phyloP scores from a whole-genome alignment of 2,329 filamentous ascomycete genomes.

The Blastomyces gilchristii region DNA sequence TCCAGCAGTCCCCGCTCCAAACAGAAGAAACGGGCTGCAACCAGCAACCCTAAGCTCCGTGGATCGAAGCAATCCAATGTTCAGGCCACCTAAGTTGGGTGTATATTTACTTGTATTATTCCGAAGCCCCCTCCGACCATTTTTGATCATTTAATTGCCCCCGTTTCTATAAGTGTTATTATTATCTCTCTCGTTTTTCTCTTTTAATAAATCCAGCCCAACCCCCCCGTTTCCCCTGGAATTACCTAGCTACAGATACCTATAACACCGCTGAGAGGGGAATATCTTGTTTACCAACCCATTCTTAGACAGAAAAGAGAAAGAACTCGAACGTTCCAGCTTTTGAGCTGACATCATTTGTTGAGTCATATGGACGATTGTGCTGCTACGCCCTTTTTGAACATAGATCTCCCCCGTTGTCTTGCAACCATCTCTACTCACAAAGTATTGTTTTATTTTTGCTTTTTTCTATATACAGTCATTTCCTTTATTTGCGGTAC shows the following conservation, averaged over 20 bases:
- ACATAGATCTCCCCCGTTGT: background rate
- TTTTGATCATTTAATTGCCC: constrained; percentile 9
- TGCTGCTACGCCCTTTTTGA: background rate
- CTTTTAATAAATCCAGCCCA: background rate
- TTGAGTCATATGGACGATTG: background rate
- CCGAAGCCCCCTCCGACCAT: background rate
- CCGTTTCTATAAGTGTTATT: constrained; percentile 10
- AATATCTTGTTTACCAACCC: background rate
- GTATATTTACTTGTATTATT: background rate
- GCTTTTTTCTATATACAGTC: constrained; percentile 1
- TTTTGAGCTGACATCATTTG: background rate
- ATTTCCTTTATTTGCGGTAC: constrained; percentile 19
- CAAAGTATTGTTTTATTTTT: constrained; percentile 2
- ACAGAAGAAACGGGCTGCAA: constrained; percentile 37
- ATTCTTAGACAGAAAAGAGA: background rate
- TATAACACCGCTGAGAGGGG: constrained; percentile 2
- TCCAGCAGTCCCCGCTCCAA: constrained; percentile 30
- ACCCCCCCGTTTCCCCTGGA: background rate
- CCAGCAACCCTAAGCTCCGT: constrained; percentile 36
- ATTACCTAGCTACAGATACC: background rate
- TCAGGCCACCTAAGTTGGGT: constrained; percentile 20
- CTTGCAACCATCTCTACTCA: constrained; percentile 3
- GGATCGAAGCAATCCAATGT: constrained; percentile 32
- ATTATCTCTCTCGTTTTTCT: background rate
- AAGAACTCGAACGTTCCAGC: background rate